Percentiles rank a stretch among this genome's conserved stretches.
Conservation (phyloP, 163 green algal genomes). For the Prototheca wickerhamii region DNA sequence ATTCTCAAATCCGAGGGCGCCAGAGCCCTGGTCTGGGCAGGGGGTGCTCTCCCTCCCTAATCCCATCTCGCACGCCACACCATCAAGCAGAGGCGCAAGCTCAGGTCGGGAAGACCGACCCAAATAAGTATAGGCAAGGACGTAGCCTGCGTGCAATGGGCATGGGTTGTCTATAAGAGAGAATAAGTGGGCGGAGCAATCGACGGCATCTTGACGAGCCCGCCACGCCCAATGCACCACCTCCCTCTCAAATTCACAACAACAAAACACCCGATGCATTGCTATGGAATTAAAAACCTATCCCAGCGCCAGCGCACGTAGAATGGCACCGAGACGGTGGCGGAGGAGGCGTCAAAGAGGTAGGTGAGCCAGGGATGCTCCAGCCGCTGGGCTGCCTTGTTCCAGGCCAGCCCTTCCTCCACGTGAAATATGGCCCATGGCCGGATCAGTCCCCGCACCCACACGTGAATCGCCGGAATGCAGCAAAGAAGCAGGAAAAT, state of each 20-base stretch:
- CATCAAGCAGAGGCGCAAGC: constrained; percentile 15
- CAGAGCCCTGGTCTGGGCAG: too few species aligned
- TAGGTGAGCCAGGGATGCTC: constrained; percentile 27
- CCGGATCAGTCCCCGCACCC: constrained; percentile 13
- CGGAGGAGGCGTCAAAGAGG: constrained; percentile 21
- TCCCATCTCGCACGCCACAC: not conserved
- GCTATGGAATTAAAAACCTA: too few species aligned
- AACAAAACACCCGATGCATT: not conserved
- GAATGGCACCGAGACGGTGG: constrained; percentile 33
- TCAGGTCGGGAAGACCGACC: constrained; percentile 30
- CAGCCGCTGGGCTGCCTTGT: constrained; percentile 18
- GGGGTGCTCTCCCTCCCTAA: too few species aligned
- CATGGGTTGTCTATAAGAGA: not conserved
- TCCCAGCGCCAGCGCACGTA: too few species aligned
- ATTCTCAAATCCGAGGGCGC: not conserved
- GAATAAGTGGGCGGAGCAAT: too few species aligned
- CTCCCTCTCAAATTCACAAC: not conserved
- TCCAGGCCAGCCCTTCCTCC: constrained; percentile 22
- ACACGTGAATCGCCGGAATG: constrained; percentile 29
- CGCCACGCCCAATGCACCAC: not conserved
- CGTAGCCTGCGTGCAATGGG: constrained; percentile 15
- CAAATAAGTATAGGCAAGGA: constrained; percentile 33
- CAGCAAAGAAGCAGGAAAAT: constrained; percentile 28
- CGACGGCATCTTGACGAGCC: too few species aligned
- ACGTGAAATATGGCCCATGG: constrained; percentile 26